Percentiles rank a stretch among this genome's conserved stretches.
phyloP scores from a whole-genome alignment of 208 protist species.

The Acanthamoeba sp. region DNA sequence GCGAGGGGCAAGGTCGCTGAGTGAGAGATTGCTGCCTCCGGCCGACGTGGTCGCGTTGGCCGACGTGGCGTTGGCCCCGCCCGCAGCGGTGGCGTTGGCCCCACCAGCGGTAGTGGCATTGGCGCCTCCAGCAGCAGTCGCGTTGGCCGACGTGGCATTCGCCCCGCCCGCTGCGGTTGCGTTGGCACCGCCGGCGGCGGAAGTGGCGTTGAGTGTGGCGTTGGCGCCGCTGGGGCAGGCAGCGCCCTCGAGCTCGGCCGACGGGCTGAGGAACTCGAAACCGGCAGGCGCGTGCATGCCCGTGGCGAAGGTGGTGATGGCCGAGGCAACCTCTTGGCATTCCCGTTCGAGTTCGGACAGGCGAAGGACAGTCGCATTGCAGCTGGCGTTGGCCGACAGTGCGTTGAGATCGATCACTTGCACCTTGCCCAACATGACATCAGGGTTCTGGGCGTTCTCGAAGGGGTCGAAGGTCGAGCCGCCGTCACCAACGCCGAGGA shows the following conservation, averaged over 20 bases:
- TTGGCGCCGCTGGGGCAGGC: not conserved
- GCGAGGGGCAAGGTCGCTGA: not conserved
- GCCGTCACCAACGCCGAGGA: constrained; percentile 11
- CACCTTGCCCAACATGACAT: constrained; percentile 36
- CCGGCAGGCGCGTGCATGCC: not conserved
- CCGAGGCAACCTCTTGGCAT: not conserved
- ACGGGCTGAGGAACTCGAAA: constrained; percentile 11
- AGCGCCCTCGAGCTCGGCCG: not conserved
- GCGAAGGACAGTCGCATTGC: not conserved
- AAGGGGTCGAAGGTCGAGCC: constrained; percentile 29
- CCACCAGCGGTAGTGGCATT: not conserved
- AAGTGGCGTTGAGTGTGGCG: not conserved
- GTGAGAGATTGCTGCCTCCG: not conserved
- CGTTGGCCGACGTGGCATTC: not conserved
- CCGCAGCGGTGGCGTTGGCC: not conserved
- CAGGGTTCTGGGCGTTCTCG: constrained; percentile 39
- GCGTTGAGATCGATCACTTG: not conserved
- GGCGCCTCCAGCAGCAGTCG: not conserved
- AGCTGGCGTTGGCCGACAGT: constrained; percentile 24
- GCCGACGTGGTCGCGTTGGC: not conserved
- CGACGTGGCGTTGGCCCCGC: not conserved
- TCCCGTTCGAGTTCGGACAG: not conserved
- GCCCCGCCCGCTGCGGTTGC: not conserved
- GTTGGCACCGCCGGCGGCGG: not conserved
- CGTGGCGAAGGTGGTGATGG: constrained; percentile 11